These are phyloP conservation scores for Globisporangium ultimum DNA, from an alignment of 352 stramenopile genomes.

Conservation along the genomic window DNA sequence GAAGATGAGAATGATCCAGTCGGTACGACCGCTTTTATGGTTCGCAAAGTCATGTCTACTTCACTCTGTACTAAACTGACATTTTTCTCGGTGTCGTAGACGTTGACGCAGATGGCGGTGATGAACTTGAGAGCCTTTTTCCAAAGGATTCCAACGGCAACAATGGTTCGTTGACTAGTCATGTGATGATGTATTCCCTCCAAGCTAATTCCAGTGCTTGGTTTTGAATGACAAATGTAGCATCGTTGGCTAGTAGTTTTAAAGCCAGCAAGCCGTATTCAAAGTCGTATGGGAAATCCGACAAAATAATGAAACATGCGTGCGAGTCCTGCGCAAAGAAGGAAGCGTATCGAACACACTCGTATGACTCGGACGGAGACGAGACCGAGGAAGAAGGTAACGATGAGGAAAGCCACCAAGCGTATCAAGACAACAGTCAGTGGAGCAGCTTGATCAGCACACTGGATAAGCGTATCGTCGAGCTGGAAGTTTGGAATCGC, in stretches of 20 bases:
- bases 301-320: constrained; percentile 13
- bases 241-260: constrained; percentile 5
- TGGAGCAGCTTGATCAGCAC: constrained; percentile 25
- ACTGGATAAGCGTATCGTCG: constrained; percentile 31
- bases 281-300: constrained; percentile 18
- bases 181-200: neutral
- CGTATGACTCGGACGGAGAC: neutral
- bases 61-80: neutral
- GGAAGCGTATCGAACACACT: neutral
- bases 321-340: constrained; percentile 13
- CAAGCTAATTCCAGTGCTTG: neutral
- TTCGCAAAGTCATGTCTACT: neutral
- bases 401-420: constrained; percentile 18
- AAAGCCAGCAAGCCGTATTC: constrained; percentile 9
- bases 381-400: constrained; percentile 2
- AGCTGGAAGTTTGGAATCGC: constrained; percentile 42
- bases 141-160: constrained; percentile 8
- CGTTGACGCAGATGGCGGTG: constrained; percentile 21
- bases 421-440: constrained; percentile 7
- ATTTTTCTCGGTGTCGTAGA: neutral
- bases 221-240: neutral
- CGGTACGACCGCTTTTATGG: neutral
- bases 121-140: constrained; percentile 17
- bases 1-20: constrained; percentile 15
- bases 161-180: neutral